Percentiles rank a stretch among this genome's conserved stretches.
Conservation (phyloP, 805 yeast genomes). For the Saccharomycodes ludwigii region DNA sequence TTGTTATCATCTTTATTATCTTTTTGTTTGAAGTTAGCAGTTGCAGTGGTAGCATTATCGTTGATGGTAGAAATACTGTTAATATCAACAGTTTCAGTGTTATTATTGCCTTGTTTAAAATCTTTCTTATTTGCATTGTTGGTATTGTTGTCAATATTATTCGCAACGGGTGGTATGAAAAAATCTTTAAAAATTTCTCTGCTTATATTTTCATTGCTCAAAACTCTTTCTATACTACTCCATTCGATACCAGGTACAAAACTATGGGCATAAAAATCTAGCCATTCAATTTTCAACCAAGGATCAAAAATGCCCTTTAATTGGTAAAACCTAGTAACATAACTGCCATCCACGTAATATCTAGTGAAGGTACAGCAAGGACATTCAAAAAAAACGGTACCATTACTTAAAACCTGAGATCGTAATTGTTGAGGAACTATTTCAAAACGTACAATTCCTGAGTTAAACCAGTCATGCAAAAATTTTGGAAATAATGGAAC, state of each 20-base stretch:
- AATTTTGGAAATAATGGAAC: constrained; percentile 54
- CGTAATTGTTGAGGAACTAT: constrained; percentile 35
- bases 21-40: background rate
- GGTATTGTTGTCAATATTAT: constrained; percentile 3
- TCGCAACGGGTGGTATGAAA: constrained; percentile 5
- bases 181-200: constrained; percentile 11
- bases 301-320: constrained; percentile 51
- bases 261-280: constrained; percentile 44
- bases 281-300: constrained; percentile 55
- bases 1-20: constrained; percentile 1
- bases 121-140: constrained; percentile 3
- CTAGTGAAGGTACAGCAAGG: constrained; percentile 36
- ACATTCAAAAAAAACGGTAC: constrained; percentile 41
- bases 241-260: constrained; percentile 35
- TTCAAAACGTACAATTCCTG: constrained; percentile 42
- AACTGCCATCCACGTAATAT: constrained; percentile 59
- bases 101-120: too few species aligned
- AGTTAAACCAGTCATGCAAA: constrained; percentile 37
- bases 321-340: constrained; percentile 48
- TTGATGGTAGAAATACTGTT: too few species aligned
- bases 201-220: constrained; percentile 19
- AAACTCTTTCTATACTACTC: constrained; percentile 31
- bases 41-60: too few species aligned
- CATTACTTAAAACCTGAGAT: constrained; percentile 41
- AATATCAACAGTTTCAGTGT: too few species aligned